Percentiles rank a stretch among this genome's conserved stretches.
These are phyloP conservation scores for Plantago rigida DNA, from an alignment of 305 asterid genomes.

Conservation along the genomic window DNA sequence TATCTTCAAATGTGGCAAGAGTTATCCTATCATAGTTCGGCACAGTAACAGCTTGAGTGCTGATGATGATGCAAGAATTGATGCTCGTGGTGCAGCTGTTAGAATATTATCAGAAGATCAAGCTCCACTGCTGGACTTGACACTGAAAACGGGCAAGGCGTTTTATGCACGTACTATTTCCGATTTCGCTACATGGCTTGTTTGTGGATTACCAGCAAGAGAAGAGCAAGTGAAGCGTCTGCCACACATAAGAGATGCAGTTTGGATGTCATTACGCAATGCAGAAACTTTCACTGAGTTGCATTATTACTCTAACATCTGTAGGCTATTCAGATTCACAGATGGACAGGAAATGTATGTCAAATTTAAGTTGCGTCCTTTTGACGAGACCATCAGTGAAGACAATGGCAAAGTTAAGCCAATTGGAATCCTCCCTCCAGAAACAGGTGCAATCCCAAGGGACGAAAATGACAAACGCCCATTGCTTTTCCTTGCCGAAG, in stretches of 20 bases:
- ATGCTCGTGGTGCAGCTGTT: constrained; percentile 78
- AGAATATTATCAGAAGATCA: constrained; percentile 38
- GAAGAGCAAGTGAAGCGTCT: constrained; percentile 61
- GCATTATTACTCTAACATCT: constrained; percentile 76
- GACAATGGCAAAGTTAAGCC: constrained; percentile 74
- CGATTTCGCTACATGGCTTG: constrained; percentile 76
- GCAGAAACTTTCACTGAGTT: constrained; percentile 48
- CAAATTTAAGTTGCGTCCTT: constrained; percentile 67
- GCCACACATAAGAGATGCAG: constrained; percentile 71
- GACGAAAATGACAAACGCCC: constrained; percentile 56
- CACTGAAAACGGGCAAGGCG: constrained; percentile 70
- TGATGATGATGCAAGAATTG: constrained; percentile 82
- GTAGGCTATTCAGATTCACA: constrained; percentile 63
- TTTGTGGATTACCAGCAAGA: constrained; percentile 64
- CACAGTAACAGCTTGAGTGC: constrained; percentile 88
- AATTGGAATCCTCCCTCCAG: constrained; percentile 72
- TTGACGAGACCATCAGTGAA: constrained; percentile 40
- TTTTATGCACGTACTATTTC: constrained; percentile 70
- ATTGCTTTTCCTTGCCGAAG: constrained; percentile 62
- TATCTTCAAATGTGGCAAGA: constrained; percentile 51
- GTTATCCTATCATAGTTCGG: constrained; percentile 53
- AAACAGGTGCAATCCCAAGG: constrained; percentile 80
- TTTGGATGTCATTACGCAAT: constrained; percentile 67
- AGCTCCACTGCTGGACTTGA: constrained; percentile 56
- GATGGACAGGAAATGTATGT: constrained; percentile 78